Percentiles rank a stretch among this genome's conserved stretches.
These are phyloP conservation scores for Hemileccinum rubropunctum DNA, from an alignment of 768 basidiomycete species.

Conservation along the genomic window DNA sequence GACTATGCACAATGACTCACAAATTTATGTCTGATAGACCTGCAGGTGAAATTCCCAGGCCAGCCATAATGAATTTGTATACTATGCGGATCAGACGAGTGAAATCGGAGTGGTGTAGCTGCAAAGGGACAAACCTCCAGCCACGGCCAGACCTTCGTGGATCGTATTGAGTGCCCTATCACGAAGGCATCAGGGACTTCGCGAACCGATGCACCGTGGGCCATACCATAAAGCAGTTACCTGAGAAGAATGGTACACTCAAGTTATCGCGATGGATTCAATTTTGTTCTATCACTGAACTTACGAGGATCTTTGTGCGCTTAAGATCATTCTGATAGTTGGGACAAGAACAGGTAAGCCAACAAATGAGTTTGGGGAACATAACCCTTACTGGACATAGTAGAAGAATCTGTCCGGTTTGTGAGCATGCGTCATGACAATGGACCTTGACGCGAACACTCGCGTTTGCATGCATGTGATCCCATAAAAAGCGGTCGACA, in stretches of 20 bases:
- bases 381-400: neutral
- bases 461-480: conserved; percentile 9
- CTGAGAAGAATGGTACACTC: neutral
- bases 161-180: conserved; percentile 5
- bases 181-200: neutral
- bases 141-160: conserved; percentile 1
- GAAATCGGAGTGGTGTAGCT: neutral
- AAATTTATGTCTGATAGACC: neutral
- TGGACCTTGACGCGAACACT: neutral
- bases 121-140: conserved; percentile 6
- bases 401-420: conserved; percentile 3
- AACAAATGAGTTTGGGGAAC: neutral
- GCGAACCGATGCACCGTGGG: neutral
- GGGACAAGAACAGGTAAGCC: neutral
- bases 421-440: neutral
- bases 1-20: too few species aligned
- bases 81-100: neutral
- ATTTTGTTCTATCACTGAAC: neutral
- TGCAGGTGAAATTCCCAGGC: neutral
- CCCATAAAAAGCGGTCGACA: conserved; percentile 6
- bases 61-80: conserved; percentile 2
- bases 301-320: conserved; percentile 6
- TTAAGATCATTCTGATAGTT: conserved; percentile 5
- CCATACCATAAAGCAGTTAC: conserved; percentile 4
- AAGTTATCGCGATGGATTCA: neutral